Evolutionary conservation across 2,329 filamentous ascomycete species (phyloP).

Genomic region (Colletotrichum spinosum): DNA sequence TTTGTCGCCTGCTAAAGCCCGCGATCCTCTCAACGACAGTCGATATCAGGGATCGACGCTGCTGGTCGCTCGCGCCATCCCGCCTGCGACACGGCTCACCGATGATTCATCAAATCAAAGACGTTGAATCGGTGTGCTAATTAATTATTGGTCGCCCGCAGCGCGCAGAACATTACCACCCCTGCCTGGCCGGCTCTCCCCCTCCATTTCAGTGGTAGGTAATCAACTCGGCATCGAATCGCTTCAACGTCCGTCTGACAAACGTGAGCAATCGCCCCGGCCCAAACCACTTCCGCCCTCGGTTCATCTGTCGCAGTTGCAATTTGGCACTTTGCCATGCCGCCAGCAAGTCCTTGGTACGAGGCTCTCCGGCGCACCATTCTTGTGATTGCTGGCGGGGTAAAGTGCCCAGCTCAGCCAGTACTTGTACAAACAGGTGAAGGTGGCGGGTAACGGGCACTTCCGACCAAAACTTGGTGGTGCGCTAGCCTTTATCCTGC

Average conservation of each 20-base stretch:
- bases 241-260: not conserved
- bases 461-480: constrained; percentile 8
- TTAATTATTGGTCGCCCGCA: constrained; percentile 1
- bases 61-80: not conserved
- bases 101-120: not conserved
- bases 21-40: constrained; percentile 17
- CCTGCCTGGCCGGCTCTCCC: not conserved
- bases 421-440: not conserved
- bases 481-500: not conserved
- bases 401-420: not conserved
- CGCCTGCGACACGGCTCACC: not conserved
- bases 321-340: not conserved
- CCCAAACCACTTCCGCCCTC: not conserved
- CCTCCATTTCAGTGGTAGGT: not conserved
- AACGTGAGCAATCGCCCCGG: not conserved
- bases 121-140: not conserved
- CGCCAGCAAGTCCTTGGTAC: not conserved
- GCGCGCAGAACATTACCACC: not conserved
- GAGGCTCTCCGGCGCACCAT: not conserved
- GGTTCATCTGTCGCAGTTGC: not conserved
- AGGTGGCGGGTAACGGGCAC: constrained; percentile 22
- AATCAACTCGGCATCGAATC: constrained; percentile 1
- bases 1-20: constrained; percentile 4
- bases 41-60: constrained; percentile 15
- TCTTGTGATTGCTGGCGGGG: too few species aligned